These are phyloP conservation scores for Ogataea dorogensis DNA, from an alignment of 805 yeast genomes.

Conservation along the genomic window DNA sequence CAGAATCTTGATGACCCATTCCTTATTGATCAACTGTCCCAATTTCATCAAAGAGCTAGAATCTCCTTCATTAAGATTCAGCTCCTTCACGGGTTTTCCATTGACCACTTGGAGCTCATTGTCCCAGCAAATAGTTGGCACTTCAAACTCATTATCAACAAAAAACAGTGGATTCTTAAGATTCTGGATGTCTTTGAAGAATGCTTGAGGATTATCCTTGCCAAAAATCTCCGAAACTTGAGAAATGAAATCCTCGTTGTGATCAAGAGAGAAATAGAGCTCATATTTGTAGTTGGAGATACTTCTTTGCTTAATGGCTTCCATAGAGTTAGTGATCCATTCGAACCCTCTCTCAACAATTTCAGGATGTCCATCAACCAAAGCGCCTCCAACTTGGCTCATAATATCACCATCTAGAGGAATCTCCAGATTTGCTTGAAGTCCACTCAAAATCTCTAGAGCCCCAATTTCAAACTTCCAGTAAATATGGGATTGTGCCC, in stretches of 20 bases:
- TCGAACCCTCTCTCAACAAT: slow-evolving; percentile 58
- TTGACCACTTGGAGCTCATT: slow-evolving; percentile 47
- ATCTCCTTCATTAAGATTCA: slow-evolving; percentile 46
- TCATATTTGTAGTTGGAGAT: slow-evolving; percentile 39
- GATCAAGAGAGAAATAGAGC: slow-evolving; percentile 34
- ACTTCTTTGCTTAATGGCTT: slow-evolving; percentile 26
- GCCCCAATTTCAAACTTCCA: slow-evolving; percentile 59
- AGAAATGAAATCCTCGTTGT: slow-evolving; percentile 29
- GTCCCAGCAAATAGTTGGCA: slow-evolving; percentile 81
- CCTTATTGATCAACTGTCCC: slow-evolving; percentile 46
- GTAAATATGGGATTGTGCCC: slow-evolving; percentile 32
- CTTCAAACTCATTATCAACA: slow-evolving; percentile 53
- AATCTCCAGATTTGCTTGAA: slow-evolving; percentile 55
- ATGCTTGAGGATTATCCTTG: slow-evolving; percentile 31
- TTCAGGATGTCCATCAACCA: slow-evolving; percentile 66
- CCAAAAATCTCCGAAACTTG: slow-evolving; percentile 16
- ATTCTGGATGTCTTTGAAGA: slow-evolving; percentile 52
- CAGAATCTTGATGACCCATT: slow-evolving; percentile 57
- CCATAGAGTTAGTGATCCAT: slow-evolving; percentile 54
- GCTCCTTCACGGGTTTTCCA: slow-evolving; percentile 29
- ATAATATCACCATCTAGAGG: slow-evolving; percentile 41
- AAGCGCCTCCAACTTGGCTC: slow-evolving; percentile 42
- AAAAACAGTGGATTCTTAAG: slow-evolving; percentile 47
- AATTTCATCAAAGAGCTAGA: slow-evolving; percentile 39
- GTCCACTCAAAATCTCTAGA: slow-evolving; percentile 47